Evolutionary conservation across 768 basidiomycete genomes (phyloP), one percentile per base, ranked within the genome.

Genomic region (Phylloporus arenicola): DNA sequence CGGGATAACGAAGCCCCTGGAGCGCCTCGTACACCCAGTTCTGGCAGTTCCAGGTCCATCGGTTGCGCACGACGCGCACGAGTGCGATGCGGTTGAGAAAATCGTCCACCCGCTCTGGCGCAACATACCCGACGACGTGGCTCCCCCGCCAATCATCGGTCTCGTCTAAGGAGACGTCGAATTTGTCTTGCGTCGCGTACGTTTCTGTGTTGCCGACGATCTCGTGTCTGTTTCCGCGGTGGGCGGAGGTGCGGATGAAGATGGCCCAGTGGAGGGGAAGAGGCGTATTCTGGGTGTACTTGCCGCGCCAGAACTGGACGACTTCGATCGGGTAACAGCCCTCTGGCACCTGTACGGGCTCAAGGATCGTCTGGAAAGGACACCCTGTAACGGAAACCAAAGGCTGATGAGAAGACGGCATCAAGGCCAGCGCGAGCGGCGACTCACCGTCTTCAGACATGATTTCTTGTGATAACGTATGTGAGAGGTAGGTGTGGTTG

Each of bases 301-400:
- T 55, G 16, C 65, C 65, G 17, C 58, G 65, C 61, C 64, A 65
- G 44, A 54, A 63, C 34, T 66, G 64, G 48, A 56, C 48, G 30
- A 65, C 47, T 24, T 68, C 59, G 41, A 68, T 58, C 25, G 59
- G 52, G 46, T 53, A 63, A 33, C 27, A 45, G 9, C 54, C 58
- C 1, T 31, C 8, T 7, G 60, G 65, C 22, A 62, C 58, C 4
- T 16, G 35, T 11, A 67, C 45, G 3, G 57, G 57, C 2, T 54
- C 44, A 24, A 64, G 63, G 8, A 53, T 24, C 0, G 43, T 47
- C 22, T 56, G 53, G 24, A 54, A 50, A 12, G 52, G 41, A 12
- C 38, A 19, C 16, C 13, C 35, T 1, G 25, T n/a, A 29, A 19
- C 11, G 4, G 31, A 10, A 8, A 14, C 13, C 19, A 4, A 14